Evolutionary conservation across 192 early-diverging fungal species (phyloP), one percentile per base, ranked within the genome.

Genomic region (Entomortierella chlamydospora): DNA sequence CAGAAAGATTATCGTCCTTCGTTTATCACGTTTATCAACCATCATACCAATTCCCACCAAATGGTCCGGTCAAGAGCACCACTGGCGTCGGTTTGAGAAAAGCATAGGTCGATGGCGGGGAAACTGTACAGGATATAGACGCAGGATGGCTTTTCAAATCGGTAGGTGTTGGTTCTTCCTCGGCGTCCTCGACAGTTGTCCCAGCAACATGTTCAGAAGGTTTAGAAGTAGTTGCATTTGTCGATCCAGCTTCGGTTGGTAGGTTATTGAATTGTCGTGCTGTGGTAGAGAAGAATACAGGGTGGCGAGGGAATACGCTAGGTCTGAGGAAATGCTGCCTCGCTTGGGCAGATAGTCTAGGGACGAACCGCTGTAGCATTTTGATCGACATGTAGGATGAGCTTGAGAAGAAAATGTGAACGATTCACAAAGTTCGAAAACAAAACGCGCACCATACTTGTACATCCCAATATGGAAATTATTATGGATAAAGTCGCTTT

Each of bases 61-160:
- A 79, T 26, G 76, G 76, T 9, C 62, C 76, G 18, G 76, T 79
- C 42, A 79, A 28, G 22, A 79, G 63, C 13, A 79, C 76, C 20
- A 79, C 76, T 22, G 76, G 76, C 4, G 76, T 79, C 17, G 76
- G 76, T 60, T 79, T 79, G 49, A 79, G 63, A 37, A 79, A 79
- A 10, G 76, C 76, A 61, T 66, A 79, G 2, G 76, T 79, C 0
- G 53, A 7, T 17, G 76, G 76, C 18, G 76, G 76, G 33, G 62
- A 58, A 41, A 70, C 62, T 11, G 68, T 70, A 34, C 76, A 79
- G 7, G 76, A 39, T 15, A 79, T 42, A 0, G 76, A 64, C 18
- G 53, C 57, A 0, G 68, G 76, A 33, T 47, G 63, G 43, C 58
- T 58, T 29, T 49, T 57, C 29, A 79, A 63, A 26, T 70, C 54